Base-by-base conservation (phyloP, 345 rosid genomes). In the Arabis alpina region DNA sequence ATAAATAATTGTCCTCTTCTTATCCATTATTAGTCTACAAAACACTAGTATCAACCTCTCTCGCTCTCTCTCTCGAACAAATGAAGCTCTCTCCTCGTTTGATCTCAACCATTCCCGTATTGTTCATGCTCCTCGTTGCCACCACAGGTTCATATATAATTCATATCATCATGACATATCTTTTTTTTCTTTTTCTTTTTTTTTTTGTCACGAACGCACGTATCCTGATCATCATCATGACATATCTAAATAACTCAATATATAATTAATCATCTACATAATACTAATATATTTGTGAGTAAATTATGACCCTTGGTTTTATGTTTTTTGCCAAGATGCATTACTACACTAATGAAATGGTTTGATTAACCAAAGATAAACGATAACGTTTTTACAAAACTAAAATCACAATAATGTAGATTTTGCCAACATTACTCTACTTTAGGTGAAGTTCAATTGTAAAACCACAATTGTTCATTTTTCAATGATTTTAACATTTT, bases 1-100 rank as follows among this genome's bases (percentile, higher is more conserved):
- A 11, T 44, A 52, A 61, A 61, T 34, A 55, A 25, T 37, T 53
- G 27, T 1, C 14, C 43, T 62, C 54, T 53, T 45, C 41, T 24
- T 45, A 47, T 57, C n/a, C 37, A 34, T 34, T 72, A 52, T 43
- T 45, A 45, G 50, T 63, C 56, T 54, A 5, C 50, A 54, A 37
- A 45, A 24, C 42, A 63, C n/a, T 19, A 23, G 9, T 36, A 19
- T 44, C 45, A 16, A 54, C 11, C 14, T 36, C n/a, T n/a, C n/a
- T 44, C 10, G 12, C 15, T 47, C 8, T 72, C 37, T 43, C 23
- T 44, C 61, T 52, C 8, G 1, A 8, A 25, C 23, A 5, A 73
- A 73, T 73, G 77, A 73, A 73, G 39, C 66, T 65, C 4, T 30
- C 60, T 49, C 27, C 3, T 64, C 45, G 66, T 50, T 65, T 65